Base-by-base conservation (phyloP, 495 filamentous ascomycete species). In the Penicillium daleae region DNA sequence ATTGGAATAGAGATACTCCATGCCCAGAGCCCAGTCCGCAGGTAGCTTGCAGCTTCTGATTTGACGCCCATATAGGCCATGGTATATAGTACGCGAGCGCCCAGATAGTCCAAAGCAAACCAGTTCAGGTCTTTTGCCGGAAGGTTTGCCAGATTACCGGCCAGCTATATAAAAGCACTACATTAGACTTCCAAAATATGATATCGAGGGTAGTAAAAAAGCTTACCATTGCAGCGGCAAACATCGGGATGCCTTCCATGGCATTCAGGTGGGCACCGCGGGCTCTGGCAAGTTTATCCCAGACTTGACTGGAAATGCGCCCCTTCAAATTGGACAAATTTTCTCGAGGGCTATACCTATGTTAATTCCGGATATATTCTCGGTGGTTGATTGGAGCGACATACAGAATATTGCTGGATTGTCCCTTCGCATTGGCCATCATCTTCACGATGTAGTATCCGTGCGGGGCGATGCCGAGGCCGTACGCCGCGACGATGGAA, bases 181-280 rank as follows among this genome's bases (percentile, higher is more conserved):
- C 29, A 29, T 53, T 29, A 60, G 31, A 1, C n/a, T 42, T 5
- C 4, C 29, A 3, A 27, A 5, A 1, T 26, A 29, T n/a, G 3
- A 21, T 7, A 27, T 53, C 7, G 2, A 2, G 0, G 10, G 27
- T n/a, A 6, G 3, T 4, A 32, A 44, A 53, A 29, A 12, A 8
- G 21, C 42, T 4, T 64, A 71, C 71, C 68, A 71, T 73, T 6
- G 71, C 71, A 60, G 64, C 62, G 13, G 71, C 71, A 63, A 73
- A 73, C 44, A 73, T 55, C 2, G 71, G 71, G 19, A 73, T 22
- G 8, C 64, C 62, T 32, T 73, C 71, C 68, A 73, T 62, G 2
- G 68, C 71, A 56, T 73, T 73, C n/a, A 73, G 39, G 60, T 71
- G 71, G 7, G 66, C 68, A 8, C 71, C 71, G 22, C 68, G 66